Percentiles rank a stretch among this genome's conserved stretches.
Conservation (phyloP, 2,329 filamentous ascomycete species). For the Diaporthe longicolla region DNA sequence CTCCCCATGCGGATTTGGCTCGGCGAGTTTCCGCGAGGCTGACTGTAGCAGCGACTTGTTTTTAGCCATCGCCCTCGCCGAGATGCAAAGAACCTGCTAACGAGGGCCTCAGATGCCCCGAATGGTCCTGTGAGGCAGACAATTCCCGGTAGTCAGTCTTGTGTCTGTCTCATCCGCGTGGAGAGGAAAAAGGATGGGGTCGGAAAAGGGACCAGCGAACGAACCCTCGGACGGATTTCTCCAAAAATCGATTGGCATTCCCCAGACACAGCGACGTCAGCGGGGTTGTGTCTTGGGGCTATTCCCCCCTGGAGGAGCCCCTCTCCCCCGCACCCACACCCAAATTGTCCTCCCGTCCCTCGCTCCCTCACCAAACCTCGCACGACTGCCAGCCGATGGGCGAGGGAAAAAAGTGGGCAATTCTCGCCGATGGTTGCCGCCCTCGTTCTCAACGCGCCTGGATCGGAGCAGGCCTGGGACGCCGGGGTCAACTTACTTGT, state of each 20-base stretch:
- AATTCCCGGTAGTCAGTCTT: background rate
- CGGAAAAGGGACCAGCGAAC: constrained; percentile 29
- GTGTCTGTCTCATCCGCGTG: background rate
- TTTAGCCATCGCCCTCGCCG: background rate
- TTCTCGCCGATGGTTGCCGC: constrained; percentile 39
- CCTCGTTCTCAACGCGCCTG: constrained; percentile 16
- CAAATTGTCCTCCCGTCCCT: background rate
- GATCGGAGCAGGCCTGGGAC: constrained; percentile 4
- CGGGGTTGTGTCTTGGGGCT: constrained; percentile 5
- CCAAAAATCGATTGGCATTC: constrained; percentile 11
- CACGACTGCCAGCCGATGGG: constrained; percentile 9
- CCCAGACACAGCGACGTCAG: constrained; percentile 31
- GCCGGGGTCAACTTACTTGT: background rate
- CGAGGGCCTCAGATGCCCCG: background rate
- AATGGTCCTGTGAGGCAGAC: background rate
- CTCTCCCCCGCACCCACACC: constrained; percentile 9
- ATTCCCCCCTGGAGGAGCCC: background rate
- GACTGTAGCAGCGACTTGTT: no score
- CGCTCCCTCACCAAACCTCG: background rate
- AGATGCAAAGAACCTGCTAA: no score
- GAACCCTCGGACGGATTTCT: constrained; percentile 5
- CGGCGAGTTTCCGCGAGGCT: background rate
- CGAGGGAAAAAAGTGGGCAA: constrained; percentile 29
- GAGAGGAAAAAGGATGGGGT: constrained; percentile 2
- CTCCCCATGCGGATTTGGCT: background rate